These are phyloP conservation scores for Alnus glutinosa DNA, from an alignment of 306 rosid genomes.

Conservation along the genomic window DNA sequence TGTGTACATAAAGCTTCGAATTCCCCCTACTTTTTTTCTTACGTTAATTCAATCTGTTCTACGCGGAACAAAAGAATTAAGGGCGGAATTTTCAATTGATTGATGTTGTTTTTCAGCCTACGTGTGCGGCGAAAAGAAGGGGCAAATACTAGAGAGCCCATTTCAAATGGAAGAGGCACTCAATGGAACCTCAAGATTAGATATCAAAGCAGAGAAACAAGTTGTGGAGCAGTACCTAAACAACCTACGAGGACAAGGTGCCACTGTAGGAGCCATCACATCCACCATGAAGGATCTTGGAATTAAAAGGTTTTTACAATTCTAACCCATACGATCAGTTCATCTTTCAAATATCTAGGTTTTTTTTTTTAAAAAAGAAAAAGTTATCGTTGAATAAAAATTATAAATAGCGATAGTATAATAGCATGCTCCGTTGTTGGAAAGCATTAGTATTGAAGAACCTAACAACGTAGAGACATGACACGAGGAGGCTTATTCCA, in stretches of 20 bases:
- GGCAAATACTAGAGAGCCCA: slow-evolving; percentile 30
- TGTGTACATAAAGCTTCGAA: neutral
- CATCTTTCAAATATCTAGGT: too few species aligned
- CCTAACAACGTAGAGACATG: too few species aligned
- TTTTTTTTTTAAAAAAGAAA: too few species aligned
- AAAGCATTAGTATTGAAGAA: too few species aligned
- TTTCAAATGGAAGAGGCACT: slow-evolving; percentile 19
- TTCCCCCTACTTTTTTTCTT: too few species aligned
- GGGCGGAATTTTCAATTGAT: neutral
- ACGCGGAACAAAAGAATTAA: too few species aligned
- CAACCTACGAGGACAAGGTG: slow-evolving; percentile 14
- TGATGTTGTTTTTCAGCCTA: slow-evolving; percentile 31
- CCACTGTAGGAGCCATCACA: slow-evolving; percentile 6
- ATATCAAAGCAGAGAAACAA: slow-evolving; percentile 30
- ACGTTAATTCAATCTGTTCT: too few species aligned
- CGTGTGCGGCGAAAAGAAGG: slow-evolving; percentile 21
- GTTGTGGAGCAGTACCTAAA: slow-evolving; percentile 22
- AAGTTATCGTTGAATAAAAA: too few species aligned
- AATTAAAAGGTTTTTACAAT: slow-evolving; percentile 24
- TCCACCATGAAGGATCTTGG: slow-evolving; percentile 40
- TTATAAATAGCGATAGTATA: too few species aligned
- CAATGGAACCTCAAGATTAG: slow-evolving; percentile 18
- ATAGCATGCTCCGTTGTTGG: too few species aligned
- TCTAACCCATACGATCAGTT: too few species aligned
- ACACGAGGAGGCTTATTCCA: too few species aligned